Base-by-base conservation (phyloP, 768 basidiomycete genomes). In the Suillus americanus region DNA sequence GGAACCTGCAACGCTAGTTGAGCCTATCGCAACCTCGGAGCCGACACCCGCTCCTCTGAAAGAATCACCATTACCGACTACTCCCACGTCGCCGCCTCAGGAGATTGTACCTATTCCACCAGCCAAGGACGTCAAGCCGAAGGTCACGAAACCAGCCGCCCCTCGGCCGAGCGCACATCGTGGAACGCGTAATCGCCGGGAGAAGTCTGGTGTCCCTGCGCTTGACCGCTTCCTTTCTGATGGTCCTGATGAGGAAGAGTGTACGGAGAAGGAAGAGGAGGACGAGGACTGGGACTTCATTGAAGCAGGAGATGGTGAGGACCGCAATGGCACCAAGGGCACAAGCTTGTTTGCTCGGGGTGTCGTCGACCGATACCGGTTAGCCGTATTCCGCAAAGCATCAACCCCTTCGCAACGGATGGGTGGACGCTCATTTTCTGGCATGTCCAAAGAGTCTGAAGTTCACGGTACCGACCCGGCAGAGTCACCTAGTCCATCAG, bases 211-310 rank as follows among this genome's bases (percentile, higher is more conserved):
- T 64, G 85, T 95, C 50, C 83, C 87, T 18, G 92, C 92, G 2
- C 78, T 95, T 74, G 92, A 95, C 74, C 85, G 87, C 54, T 86
- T 88, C 71, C 77, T 92, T 35, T 83, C 84, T 16, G 88, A 87
- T 72, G 82, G 75, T 45, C 77, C 77, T 64, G 81, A 81, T 35
- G 81, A 79, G 64, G 81, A 82, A 20, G 80, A 70, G 1, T 78
- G 78, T 37, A 79, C 78, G 23, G 82, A 82, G 69, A 78, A 63
- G 60, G 77, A 78, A 9, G 86, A 88, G 23, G 86, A 88, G 23
- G 87, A 89, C 62, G 93, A 94, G 48, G 94, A 95, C 63, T 97
- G 95, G 94, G 94, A 95, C 83, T 86, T 95, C 67, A 84, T 97
- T 65, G 92, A 94, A 70, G 85, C 85, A 45, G 91, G 79, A 6